Conservation (phyloP, 2,329 filamentous ascomycete genomes). For the Annulohypoxylon truncatum region DNA sequence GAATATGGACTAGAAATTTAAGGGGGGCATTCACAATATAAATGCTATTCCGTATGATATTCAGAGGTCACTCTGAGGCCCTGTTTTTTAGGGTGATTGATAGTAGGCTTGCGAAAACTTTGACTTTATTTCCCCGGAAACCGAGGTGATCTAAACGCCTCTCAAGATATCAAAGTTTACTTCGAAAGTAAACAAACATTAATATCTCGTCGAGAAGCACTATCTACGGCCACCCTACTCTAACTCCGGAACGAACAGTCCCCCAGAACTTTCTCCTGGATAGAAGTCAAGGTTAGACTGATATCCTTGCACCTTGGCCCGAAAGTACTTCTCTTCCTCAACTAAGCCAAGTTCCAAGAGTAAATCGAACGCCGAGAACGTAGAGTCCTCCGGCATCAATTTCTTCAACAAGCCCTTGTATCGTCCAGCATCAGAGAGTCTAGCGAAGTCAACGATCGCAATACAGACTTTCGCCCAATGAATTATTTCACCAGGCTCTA, state of each 20-base stretch:
- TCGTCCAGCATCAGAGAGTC: slow-evolving; percentile 11
- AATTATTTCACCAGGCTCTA: slow-evolving; percentile 41
- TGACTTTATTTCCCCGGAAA: neutral
- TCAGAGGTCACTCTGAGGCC: no score
- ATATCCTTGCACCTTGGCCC: slow-evolving; percentile 9
- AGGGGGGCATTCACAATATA: no score
- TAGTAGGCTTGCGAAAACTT: neutral
- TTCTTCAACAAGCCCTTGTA: slow-evolving; percentile 25
- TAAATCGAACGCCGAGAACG: slow-evolving; percentile 24
- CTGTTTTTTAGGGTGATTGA: no score
- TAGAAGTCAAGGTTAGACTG: slow-evolving; percentile 14
- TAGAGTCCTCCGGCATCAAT: neutral
- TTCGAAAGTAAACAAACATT: neutral
- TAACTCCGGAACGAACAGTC: slow-evolving; percentile 6
- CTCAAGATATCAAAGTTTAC: neutral
- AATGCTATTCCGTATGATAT: no score
- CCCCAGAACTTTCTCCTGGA: slow-evolving; percentile 5
- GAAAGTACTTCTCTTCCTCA: slow-evolving; percentile 26
- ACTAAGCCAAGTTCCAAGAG: slow-evolving; percentile 19
- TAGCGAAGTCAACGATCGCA: slow-evolving; percentile 40
- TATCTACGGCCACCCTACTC: neutral
- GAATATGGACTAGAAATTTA: neutral
- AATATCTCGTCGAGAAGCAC: neutral
- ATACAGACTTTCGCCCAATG: slow-evolving; percentile 41
- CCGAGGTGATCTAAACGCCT: neutral